Conservation (phyloP, 495 filamentous ascomycete species). For the Sordaria brevicollis region DNA sequence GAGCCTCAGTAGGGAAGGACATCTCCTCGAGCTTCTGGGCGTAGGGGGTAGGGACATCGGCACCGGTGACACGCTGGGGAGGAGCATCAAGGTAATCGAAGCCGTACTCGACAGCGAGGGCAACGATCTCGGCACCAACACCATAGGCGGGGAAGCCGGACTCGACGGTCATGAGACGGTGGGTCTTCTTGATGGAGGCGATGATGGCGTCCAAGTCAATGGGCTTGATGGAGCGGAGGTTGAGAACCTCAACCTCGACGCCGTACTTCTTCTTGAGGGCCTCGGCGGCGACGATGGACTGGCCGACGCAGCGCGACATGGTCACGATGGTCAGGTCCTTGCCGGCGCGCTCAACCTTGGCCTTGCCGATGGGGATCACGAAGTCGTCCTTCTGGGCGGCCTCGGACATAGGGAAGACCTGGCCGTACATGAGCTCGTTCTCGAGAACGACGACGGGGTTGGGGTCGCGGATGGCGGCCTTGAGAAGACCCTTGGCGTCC, state of each 20-base stretch:
- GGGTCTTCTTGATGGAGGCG: constrained; percentile 97
- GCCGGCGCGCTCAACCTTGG: constrained; percentile 93
- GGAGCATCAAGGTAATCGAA: constrained; percentile 96
- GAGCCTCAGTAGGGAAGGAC: constrained; percentile 76
- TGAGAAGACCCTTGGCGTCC: constrained; percentile 94
- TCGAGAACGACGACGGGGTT: constrained; percentile 93
- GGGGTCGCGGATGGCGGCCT: constrained; percentile 95
- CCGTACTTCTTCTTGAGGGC: constrained; percentile 91
- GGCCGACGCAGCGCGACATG: constrained; percentile 89
- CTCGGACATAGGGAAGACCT: constrained; percentile 89
- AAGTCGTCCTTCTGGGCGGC: constrained; percentile 93
- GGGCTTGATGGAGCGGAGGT: constrained; percentile 93
- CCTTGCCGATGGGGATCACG: constrained; percentile 92
- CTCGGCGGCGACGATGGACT: constrained; percentile 80
- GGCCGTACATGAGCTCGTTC: constrained; percentile 96
- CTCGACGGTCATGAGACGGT: constrained; percentile 82
- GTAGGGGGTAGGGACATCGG: constrained; percentile 93
- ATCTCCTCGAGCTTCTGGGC: constrained; percentile 79
- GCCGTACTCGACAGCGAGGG: constrained; percentile 90
- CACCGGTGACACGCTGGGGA: constrained; percentile 85
- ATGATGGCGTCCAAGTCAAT: constrained; percentile 91
- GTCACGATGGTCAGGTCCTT: constrained; percentile 94
- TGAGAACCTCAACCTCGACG: constrained; percentile 92
- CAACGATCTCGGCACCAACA: constrained; percentile 83
- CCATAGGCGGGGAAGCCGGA: constrained; percentile 94